These are phyloP conservation scores for Cryptococcus sp. DNA, from an alignment of 1,284 basidiomycete species.

Conservation along the genomic window DNA sequence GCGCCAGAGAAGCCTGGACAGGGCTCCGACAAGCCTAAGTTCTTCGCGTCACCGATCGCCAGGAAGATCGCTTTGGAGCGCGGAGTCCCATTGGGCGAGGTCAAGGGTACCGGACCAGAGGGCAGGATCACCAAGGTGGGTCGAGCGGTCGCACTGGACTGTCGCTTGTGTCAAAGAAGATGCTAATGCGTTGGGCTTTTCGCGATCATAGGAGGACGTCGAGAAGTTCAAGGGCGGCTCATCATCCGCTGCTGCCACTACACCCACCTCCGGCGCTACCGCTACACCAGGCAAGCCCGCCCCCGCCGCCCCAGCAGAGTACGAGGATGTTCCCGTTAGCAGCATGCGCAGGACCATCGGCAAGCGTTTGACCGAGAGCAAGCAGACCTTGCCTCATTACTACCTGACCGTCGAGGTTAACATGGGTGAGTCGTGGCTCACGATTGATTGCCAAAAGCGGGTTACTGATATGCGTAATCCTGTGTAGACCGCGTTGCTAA, in stretches of 20 bases:
- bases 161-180: neutral
- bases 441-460: neutral
- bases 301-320: constrained; percentile 62
- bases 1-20: constrained; percentile 32
- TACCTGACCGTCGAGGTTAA: constrained; percentile 94
- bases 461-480: neutral
- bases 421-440: constrained; percentile 66
- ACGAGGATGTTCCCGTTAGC: constrained; percentile 86
- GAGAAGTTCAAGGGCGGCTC: constrained; percentile 73
- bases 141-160: neutral
- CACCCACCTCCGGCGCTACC: constrained; percentile 59
- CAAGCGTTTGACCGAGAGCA: constrained; percentile 84
- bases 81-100: constrained; percentile 84
- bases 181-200: neutral
- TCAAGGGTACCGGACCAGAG: constrained; percentile 92
- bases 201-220: constrained; percentile 62
- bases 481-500: constrained; percentile 74
- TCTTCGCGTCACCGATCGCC: constrained; percentile 93
- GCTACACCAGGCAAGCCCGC: constrained; percentile 47
- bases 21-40: constrained; percentile 60
- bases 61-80: constrained; percentile 95
- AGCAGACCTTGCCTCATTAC: constrained; percentile 94
- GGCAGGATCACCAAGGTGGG: constrained; percentile 86
- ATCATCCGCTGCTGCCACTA: constrained; percentile 50
- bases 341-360: constrained; percentile 97